Evolutionary conservation across 2,329 filamentous ascomycete genomes (phyloP), one percentile per base, ranked within the genome.

Genomic region (Didymella pomorum): DNA sequence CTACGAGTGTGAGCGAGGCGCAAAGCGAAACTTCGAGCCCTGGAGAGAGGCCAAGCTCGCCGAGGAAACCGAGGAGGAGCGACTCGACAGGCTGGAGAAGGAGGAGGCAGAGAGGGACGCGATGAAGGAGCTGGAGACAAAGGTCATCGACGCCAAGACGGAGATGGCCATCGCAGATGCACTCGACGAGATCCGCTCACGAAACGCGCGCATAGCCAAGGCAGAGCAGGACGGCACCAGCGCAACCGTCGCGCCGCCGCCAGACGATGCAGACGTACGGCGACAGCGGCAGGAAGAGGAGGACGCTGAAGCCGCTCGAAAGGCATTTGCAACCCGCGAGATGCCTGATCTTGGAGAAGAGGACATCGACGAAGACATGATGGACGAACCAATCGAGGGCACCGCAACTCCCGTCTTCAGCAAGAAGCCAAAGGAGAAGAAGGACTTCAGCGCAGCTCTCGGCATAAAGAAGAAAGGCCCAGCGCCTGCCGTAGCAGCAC

Each of bases 141-240:
- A 98, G 81, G 97, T 94, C 54, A 81, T 90, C 21, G 95, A 99
- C 76, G 93, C 93, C 1, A 93, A 95, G 81, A 85, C 90, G 39
- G 95, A 99, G 78, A 99, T 99, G 93, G 92, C 91, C 18, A 92
- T 97, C 43, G 95, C 95, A 2, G 95, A 99, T 80, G 94, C 93
- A 8, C 80, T 99, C 54, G 95, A 99, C 76, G 93, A 97, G 79
- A 97, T 99, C 56, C 84, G 94, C 55, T 94, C 91, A 51, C 82
- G 94, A 64, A 99, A 99, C 79, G 95, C 95, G 8, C 84, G 93
- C 63, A 87, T 95, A 48, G 92, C 96, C 76, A 84, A 90, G 64
- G 89, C 89, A 9, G 86, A 87, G 55, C 86, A 87, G 70, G 81
- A 86, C 3, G 86, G 89, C 56, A 68, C 86, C 20, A 79, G 81